Conservation (phyloP, 2,329 filamentous ascomycete species). For the Ophiostoma perfectum region DNA sequence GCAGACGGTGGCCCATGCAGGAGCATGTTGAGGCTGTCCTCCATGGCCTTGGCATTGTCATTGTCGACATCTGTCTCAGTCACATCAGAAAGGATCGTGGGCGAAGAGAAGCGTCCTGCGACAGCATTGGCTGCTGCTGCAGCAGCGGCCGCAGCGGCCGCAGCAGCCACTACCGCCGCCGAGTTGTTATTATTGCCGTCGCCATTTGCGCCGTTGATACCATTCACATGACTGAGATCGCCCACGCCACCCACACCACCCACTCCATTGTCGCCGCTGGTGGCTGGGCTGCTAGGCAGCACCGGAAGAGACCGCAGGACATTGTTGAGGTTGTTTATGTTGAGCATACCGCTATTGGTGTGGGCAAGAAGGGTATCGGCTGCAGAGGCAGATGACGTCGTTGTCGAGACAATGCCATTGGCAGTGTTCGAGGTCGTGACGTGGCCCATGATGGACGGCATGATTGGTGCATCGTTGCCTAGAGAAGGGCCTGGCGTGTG, state of each 20-base stretch:
- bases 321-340: neutral
- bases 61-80: neutral
- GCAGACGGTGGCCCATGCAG: slow-evolving; percentile 18
- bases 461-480: neutral
- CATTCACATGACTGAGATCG: slow-evolving; percentile 7
- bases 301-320: slow-evolving; percentile 19
- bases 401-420: neutral
- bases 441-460: neutral
- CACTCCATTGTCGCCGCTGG: neutral
- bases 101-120: slow-evolving; percentile 15
- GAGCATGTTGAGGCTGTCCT: slow-evolving; percentile 17
- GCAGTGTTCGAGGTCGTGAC: neutral
- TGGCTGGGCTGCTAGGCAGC: slow-evolving; percentile 6
- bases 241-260: slow-evolving; percentile 5
- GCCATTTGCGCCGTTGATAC: neutral
- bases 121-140: slow-evolving; percentile 15
- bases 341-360: neutral
- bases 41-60: slow-evolving; percentile 21
- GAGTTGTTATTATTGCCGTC: neutral
- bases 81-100: neutral
- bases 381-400: neutral
- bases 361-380: slow-evolving; percentile 13
- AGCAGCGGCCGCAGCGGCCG: slow-evolving; percentile 2
- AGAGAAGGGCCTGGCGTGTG: slow-evolving; percentile 48
- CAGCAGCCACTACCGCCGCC: neutral